Evolutionary conservation across 192 early-diverging fungal genomes (phyloP).

Genomic region (Entomortierella chlamydospora): DNA sequence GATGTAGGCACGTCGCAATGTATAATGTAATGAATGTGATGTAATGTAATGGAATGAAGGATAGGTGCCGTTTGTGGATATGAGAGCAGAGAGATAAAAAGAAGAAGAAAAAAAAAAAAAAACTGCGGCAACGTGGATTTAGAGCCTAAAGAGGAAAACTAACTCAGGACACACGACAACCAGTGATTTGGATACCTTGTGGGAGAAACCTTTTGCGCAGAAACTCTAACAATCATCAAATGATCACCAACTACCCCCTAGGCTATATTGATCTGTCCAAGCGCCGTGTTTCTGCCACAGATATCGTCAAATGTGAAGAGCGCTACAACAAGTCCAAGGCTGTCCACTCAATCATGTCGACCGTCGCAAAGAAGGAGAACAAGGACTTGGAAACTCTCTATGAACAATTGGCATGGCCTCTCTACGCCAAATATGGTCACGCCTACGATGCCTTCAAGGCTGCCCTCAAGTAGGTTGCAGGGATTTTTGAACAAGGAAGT

Average conservation of each 20-base stretch:
- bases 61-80: too few species aligned
- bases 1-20: too few species aligned
- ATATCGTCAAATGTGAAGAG: constrained; percentile 91
- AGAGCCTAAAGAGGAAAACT: too few species aligned
- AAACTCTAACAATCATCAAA: neutral
- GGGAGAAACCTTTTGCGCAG: too few species aligned
- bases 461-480: constrained; percentile 81
- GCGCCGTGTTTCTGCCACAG: constrained; percentile 89
- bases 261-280: constrained; percentile 99
- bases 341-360: constrained; percentile 86
- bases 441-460: constrained; percentile 98
- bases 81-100: too few species aligned
- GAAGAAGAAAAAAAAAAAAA: neutral
- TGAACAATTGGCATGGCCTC: constrained; percentile 89
- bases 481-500: constrained; percentile 56
- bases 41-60: too few species aligned
- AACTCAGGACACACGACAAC: too few species aligned
- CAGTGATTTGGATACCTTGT: too few species aligned
- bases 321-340: constrained; percentile 94
- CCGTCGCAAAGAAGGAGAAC: constrained; percentile 89
- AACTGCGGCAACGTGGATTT: neutral
- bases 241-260: constrained; percentile 24
- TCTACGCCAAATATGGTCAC: constrained; percentile 96
- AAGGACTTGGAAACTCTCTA: constrained; percentile 88
- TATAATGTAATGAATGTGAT: too few species aligned